Conservation (phyloP, 305 asterid genomes). For the Fraxinus platypoda region DNA sequence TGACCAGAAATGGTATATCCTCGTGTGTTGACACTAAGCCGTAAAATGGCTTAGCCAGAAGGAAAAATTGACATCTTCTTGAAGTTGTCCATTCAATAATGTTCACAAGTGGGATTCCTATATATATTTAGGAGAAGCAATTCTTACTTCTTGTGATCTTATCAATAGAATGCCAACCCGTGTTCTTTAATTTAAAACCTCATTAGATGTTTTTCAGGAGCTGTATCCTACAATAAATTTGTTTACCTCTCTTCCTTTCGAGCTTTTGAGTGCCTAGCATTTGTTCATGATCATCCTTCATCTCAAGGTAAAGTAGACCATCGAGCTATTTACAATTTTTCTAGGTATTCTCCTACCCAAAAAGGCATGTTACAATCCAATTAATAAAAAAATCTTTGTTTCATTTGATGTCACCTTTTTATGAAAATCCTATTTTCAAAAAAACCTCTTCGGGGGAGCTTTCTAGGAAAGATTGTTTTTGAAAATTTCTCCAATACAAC, state of each 20-base stretch:
- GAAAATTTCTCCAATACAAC: background rate
- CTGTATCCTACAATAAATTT: background rate
- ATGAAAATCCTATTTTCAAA: background rate
- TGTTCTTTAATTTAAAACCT: no score
- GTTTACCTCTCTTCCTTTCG: background rate
- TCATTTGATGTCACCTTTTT: background rate
- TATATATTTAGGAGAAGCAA: background rate
- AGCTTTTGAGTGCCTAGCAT: background rate
- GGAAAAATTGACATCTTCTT: background rate
- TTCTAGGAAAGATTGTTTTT: background rate
- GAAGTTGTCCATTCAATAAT: background rate
- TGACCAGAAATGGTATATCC: background rate
- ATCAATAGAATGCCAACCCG: background rate
- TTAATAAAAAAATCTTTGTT: no score
- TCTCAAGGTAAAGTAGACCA: background rate
- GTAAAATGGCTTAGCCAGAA: background rate
- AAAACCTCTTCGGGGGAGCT: no score
- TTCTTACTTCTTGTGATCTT: background rate
- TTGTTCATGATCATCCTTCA: background rate
- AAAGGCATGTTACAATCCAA: background rate
- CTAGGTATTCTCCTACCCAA: background rate
- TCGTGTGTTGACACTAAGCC: background rate
- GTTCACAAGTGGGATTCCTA: background rate
- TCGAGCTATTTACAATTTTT: background rate
- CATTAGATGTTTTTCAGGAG: background rate